A percentile compares a stretch with the other conserved stretches of the same genome.
These are phyloP conservation scores for Quercus berberidifolia DNA, from an alignment of 306 rosid genomes.

Conservation along the genomic window DNA sequence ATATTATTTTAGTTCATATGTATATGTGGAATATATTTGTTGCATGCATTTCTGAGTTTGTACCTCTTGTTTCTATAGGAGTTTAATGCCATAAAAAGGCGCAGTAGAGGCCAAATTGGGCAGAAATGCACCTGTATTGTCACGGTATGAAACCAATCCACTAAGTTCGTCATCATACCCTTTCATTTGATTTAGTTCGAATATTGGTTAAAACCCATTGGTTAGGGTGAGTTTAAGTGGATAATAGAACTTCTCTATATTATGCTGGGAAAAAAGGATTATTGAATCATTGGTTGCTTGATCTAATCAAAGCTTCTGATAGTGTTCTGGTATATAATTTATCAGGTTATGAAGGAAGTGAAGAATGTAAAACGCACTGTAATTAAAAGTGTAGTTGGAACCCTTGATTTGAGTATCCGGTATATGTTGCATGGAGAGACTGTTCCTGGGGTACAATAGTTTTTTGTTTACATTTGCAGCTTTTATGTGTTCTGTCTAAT, in stretches of 20 bases:
- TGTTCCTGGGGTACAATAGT: constrained; percentile 71
- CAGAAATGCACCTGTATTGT: constrained; percentile 64
- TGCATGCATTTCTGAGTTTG: constrained; percentile 11
- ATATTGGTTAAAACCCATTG: background rate
- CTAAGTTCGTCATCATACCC: background rate
- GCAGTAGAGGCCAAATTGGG: constrained; percentile 39
- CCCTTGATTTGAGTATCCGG: constrained; percentile 75
- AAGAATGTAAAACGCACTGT: constrained; percentile 52
- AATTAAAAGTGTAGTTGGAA: constrained; percentile 79
- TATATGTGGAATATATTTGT: background rate
- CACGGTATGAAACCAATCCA: constrained; percentile 46
- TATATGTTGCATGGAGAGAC: constrained; percentile 80
- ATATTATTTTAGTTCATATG: background rate
- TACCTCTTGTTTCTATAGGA: constrained; percentile 46
- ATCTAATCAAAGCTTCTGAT: background rate
- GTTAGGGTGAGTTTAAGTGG: background rate
- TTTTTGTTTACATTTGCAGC: constrained; percentile 4
- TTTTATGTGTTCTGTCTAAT: constrained; percentile 13
- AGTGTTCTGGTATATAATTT: constrained; percentile 39
- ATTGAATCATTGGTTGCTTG: background rate
- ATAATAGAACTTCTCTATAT: background rate
- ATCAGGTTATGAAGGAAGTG: constrained; percentile 76
- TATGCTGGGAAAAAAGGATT: background rate
- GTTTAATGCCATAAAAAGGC: constrained; percentile 56
- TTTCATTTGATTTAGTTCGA: constrained; percentile 12